phyloP scores from a whole-genome alignment of 192 early-diverging fungal genomes.

The Podila horticola region DNA sequence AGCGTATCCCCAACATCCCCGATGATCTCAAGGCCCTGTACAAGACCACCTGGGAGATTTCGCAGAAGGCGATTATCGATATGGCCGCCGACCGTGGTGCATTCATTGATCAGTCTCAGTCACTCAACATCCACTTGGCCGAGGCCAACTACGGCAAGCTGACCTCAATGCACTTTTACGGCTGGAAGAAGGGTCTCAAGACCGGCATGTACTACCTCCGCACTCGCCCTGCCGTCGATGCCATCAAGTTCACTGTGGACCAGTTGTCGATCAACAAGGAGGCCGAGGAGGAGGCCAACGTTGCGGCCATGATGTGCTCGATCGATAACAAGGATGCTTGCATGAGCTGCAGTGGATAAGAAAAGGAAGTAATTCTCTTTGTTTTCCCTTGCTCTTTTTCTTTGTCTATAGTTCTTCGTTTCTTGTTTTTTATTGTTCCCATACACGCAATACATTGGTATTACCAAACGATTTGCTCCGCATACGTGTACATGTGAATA shows the following conservation, averaged over 20 bases:
- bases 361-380: not conserved
- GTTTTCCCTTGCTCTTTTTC: not conserved
- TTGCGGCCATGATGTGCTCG: constrained; percentile 84
- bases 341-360: constrained; percentile 86
- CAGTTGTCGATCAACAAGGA: constrained; percentile 73
- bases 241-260: constrained; percentile 99
- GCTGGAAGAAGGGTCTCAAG: constrained; percentile 97
- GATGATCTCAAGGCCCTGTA: constrained; percentile 92
- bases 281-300: constrained; percentile 57
- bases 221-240: constrained; percentile 94
- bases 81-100: constrained; percentile 98
- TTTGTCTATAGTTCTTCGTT: not conserved
- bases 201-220: constrained; percentile 99
- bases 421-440: not conserved
- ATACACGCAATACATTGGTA: not conserved
- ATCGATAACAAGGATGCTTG: constrained; percentile 95
- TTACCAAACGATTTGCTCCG: not conserved
- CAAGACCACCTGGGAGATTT: constrained; percentile 98
- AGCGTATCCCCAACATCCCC: constrained; percentile 81
- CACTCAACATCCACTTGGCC: constrained; percentile 95
- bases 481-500: too few relatives aligned
- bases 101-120: constrained; percentile 97
- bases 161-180: constrained; percentile 98
- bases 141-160: constrained; percentile 94
- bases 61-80: constrained; percentile 91